Base-by-base conservation (phyloP, 306 rosid genomes). In the Cucurbita pepo region DNA sequence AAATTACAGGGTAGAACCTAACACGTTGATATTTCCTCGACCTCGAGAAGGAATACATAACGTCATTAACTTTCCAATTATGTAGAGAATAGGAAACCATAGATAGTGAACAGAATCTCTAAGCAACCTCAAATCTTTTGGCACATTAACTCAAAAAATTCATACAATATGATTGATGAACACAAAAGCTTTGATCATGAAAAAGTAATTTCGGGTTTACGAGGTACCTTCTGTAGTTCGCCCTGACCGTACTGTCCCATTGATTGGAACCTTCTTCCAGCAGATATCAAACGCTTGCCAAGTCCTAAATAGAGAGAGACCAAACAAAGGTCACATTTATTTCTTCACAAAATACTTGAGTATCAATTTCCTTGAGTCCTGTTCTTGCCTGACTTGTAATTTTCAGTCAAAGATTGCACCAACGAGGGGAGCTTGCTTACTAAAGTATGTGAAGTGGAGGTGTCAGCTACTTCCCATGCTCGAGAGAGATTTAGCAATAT, bases 201-300 rank as follows among this genome's bases (percentile, higher is more conserved):
- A 56, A 58, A 41, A 30, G 5, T 44, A 54, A 6, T 61, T 21
- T 47, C 5, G 7, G 30, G 15, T 51, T 11, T 21, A 34, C 3
- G 51, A 61, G 56, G 45, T 86, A 93, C 98, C 97, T 88, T 82
- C 59, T 90, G 94, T 59, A 86, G 84, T 83, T 93, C 97, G 30
- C 97, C 98, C 82, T 87, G 83, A 79, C 96, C 98, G 79, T 87
- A 93, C 79, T 86, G 93, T 51, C 98, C 97, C 98, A 93, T 90
- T 54, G 97, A 86, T 77, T 93, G 96, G 82, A 90, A 93, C 80
- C 94, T 87, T 87, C 83, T 86, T 69, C 97, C 98, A 54, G 97
- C 86, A 56, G 96, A 79, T 65, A 84, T 78, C 81, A 93, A 81
- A 34, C 97, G 96, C 86, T 81, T 93, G 77, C 98, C 98, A 44